phyloP scores from a whole-genome alignment of 805 yeast genomes.

The Saccharomycopsis fermentans region DNA sequence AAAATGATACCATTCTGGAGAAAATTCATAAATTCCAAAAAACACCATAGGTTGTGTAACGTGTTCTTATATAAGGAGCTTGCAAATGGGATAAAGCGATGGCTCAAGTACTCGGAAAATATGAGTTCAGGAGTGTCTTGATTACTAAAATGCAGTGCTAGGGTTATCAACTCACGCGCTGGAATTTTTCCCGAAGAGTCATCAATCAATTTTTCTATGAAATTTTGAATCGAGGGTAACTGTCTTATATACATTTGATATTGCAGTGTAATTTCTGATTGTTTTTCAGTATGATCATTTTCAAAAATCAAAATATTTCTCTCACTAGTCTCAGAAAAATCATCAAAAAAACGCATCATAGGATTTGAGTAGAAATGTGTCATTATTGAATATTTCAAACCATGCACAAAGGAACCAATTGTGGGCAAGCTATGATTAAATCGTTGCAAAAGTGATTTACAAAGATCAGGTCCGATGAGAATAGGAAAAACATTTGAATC shows the following conservation, averaged over 20 bases:
- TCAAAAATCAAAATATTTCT: background rate
- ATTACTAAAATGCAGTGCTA: background rate
- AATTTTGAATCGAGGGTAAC: constrained; percentile 9
- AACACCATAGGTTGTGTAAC: background rate
- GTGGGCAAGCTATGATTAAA: background rate
- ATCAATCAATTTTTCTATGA: background rate
- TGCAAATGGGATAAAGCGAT: constrained; percentile 5
- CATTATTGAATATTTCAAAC: constrained; percentile 11
- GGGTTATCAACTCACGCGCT: background rate
- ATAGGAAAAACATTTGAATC: background rate
- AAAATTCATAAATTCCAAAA: constrained; percentile 3
- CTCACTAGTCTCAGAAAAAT: background rate
- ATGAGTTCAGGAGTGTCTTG: background rate
- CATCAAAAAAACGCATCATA: background rate
- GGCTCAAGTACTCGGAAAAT: background rate
- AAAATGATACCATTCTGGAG: constrained; percentile 1
- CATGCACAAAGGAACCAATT: constrained; percentile 2
- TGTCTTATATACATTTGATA: constrained; percentile 1
- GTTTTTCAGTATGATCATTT: background rate
- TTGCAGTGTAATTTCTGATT: background rate
- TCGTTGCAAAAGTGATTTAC: background rate
- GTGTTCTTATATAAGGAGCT: background rate
- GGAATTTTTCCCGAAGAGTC: background rate
- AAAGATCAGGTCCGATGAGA: constrained; percentile 7
- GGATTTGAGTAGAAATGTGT: constrained; percentile 11